Base-by-base conservation (phyloP, 192 early-diverging fungal genomes). In the Radiomyces spectabilis region DNA sequence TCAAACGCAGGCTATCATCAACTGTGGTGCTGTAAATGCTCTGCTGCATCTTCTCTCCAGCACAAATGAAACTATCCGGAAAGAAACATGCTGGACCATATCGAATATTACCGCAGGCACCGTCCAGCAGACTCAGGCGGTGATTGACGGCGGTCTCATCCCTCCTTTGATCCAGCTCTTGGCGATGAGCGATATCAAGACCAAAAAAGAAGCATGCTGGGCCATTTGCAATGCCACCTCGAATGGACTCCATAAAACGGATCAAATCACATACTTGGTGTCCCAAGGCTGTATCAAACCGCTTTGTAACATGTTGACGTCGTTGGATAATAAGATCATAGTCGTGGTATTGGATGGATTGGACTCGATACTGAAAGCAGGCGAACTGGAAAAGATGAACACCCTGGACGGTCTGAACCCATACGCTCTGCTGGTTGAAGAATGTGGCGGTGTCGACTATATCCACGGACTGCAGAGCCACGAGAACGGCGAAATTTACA, bases 1-100 rank as follows among this genome's bases (percentile, higher is more conserved):
- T n/a, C 86, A 88, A 53, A 86, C 82, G 32, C 83, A 88, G 60
- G 72, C 78, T 12, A 65, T 88, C 10, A 51, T 88, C 44, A 70
- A 82, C 48, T 79, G 67, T 53, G 75, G 72, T 10, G 73, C 63
- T 21, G 59, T 88, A 9, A 25, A 50, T 2, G 75, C 75, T 24
- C 64, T 88, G 7, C 39, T 63, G 12, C 34, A 27, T 15, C 64
- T 88, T 24, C 54, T 88, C 5, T 37, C 50, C 10, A 59, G 39
- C 38, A 48, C 30, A 1, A 61, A 37, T n/a, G 32, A 54, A n/a
- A 19, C 37, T 3, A 43, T 66, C 1, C 37, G 72, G 31, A 73
- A 73, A 46, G 72, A 74, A 37, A 61, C 58, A 13, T 74, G 72
- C 37, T 74, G 71, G 63, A 70, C 70, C 26, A 1, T 74, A n/a